Conservation (phyloP, 148 eudicot genomes). For the Dianthus caryophyllus region DNA sequence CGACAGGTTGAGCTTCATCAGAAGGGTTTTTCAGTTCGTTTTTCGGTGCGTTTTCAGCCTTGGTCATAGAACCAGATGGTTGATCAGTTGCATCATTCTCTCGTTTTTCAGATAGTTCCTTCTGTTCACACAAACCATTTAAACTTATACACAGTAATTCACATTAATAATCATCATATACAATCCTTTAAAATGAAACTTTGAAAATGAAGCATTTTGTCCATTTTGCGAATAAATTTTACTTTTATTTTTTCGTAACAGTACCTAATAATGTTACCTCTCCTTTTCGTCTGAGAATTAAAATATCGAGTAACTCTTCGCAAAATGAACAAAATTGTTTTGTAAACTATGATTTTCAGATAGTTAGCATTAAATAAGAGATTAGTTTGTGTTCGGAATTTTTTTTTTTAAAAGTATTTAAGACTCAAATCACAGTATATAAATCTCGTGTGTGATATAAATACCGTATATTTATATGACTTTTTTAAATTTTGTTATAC, state of each 20-base stretch:
- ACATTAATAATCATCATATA: neutral
- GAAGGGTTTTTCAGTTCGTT: conserved; percentile 15
- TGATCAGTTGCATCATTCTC: neutral
- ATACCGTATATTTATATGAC: no score
- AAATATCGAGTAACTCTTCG: no score
- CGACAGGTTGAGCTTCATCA: conserved; percentile 7
- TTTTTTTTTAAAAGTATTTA: no score
- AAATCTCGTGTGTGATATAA: no score
- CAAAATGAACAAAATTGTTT: no score
- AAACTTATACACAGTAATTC: neutral
- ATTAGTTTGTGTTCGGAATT: no score
- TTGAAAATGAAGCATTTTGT: neutral
- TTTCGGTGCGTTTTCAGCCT: conserved; percentile 10
- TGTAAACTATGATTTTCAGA: neutral
- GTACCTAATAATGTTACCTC: no score
- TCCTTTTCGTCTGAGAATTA: no score
- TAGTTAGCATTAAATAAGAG: neutral
- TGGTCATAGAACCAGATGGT: neutral
- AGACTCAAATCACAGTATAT: no score
- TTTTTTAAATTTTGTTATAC: no score
- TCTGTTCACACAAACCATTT: conserved; percentile 15
- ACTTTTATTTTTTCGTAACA: no score
- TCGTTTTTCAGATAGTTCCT: conserved; percentile 14
- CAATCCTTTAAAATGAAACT: neutral
- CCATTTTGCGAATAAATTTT: neutral